Evolutionary conservation across 768 basidiomycete species (phyloP), one percentile per base, ranked within the genome.

Genomic region (Termitomyces titanicus): DNA sequence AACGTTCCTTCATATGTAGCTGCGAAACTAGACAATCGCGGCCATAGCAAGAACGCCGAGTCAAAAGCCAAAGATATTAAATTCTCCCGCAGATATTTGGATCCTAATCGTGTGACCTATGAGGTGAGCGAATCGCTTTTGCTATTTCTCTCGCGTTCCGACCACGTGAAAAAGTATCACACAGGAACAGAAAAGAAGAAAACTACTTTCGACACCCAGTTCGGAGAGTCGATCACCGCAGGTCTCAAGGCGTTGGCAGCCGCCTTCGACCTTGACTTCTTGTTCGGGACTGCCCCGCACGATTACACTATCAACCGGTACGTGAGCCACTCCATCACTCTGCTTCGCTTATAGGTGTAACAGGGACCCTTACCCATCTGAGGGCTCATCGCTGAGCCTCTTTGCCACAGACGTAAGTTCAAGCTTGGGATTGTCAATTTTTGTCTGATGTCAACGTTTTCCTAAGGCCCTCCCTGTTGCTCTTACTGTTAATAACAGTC

Each of bases 31-130:
- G 64, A 61, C 25, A 7, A 38, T 24, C 31, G 37, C 8, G 2
- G 1, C 8, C 17, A 34, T 18, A 27, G 18, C 12, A 35, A 27
- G 29, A 53, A 53, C n/a, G 7, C 44, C 20, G n/a, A 43, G 17
- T 13, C 20, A 17, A 53, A 35, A 37, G 87, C 47, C n/a, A 42
- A 77, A 55, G 80, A 85, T 63, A 69, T 91, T 51, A 77, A 79
- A 0, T 87, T 91, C 66, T 78, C 75, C 27, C 76, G 92, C 29
- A 78, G 90, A 27, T 93, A 94, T 66, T 72, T 94, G 13, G 90
- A 93, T 62, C 81, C 88, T 44, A 93, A 93, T 64, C 82, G 86
- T 20, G 81, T 87, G 31, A 87, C 86, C 15, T 91, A 84, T 52
- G 81, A 92, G 70, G 82, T 87, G 61, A 24, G 65, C 64, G 22